phyloP scores from a whole-genome alignment of 208 protist species.

The Leishmania turanica region DNA sequence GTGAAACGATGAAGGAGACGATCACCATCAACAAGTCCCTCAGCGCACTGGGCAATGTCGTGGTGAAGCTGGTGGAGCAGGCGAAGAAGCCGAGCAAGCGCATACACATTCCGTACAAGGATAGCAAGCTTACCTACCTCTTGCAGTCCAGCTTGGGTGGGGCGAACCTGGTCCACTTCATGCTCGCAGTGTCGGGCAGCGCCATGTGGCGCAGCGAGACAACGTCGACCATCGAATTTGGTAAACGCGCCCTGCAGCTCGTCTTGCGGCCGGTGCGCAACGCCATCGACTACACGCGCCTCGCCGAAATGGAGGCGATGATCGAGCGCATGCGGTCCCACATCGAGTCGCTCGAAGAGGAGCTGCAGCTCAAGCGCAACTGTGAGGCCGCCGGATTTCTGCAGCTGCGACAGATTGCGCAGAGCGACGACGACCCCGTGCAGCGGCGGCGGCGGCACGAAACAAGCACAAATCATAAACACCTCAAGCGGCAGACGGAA shows the following conservation, averaged over 20 bases:
- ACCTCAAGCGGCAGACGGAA: constrained; percentile 87
- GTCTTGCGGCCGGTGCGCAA: constrained; percentile 88
- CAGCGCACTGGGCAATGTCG: constrained; percentile 93
- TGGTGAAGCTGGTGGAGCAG: constrained; percentile 90
- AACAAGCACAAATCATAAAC: constrained; percentile 29
- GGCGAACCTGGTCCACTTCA: constrained; percentile 88
- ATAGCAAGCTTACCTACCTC: constrained; percentile 94
- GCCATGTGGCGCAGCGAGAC: constrained; percentile 83
- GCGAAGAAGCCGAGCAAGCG: constrained; percentile 73
- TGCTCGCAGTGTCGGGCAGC: constrained; percentile 81
- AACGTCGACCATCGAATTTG: constrained; percentile 91
- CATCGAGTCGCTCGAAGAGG: constrained; percentile 84
- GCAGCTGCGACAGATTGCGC: constrained; percentile 76
- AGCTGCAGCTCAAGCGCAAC: constrained; percentile 64
- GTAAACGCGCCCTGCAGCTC: constrained; percentile 87
- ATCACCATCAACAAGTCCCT: constrained; percentile 96
- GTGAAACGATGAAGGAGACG: constrained; percentile 91
- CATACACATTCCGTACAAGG: constrained; percentile 93
- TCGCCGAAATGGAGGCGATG: constrained; percentile 94
- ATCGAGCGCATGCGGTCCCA: constrained; percentile 92
- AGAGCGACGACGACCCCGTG: constrained; percentile 38
- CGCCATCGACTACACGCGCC: constrained; percentile 91
- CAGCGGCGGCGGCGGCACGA: constrained; percentile 19
- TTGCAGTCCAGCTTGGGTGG: constrained; percentile 91
- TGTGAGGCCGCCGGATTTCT: constrained; percentile 74